Conservation (phyloP, 1,139 yeast genomes). For the Yarrowia galli region DNA sequence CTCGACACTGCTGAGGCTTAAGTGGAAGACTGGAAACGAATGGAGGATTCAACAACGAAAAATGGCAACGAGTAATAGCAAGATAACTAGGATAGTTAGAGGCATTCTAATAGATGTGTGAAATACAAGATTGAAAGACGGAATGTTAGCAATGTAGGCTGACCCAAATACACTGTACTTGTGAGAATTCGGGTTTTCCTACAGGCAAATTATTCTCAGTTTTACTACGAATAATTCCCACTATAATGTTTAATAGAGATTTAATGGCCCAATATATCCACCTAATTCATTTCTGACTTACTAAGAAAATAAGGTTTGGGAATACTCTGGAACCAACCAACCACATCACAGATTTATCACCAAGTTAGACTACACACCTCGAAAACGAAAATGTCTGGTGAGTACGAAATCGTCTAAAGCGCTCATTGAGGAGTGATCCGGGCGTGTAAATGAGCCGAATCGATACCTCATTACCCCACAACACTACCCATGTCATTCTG, state of each 20-base stretch:
- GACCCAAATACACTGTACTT: too few species aligned
- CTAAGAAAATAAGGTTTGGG: slow-evolving; percentile 1
- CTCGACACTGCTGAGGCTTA: slow-evolving; percentile 65
- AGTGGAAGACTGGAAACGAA: slow-evolving; percentile 1
- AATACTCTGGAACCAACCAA: slow-evolving; percentile 21
- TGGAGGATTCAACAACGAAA: slow-evolving; percentile 25
- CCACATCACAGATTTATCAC: slow-evolving; percentile 38
- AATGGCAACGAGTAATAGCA: slow-evolving; percentile 6
- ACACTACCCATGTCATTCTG: not conserved
- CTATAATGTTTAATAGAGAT: too few species aligned
- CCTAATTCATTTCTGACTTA: not conserved
- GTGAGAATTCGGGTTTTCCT: too few species aligned
- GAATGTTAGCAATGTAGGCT: too few species aligned
- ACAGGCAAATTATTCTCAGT: too few species aligned
- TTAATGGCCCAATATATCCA: too few species aligned
- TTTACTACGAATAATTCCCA: too few species aligned
- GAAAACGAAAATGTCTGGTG: slow-evolving; percentile 34
- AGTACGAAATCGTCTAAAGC: slow-evolving; percentile 6
- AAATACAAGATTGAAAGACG: not conserved
- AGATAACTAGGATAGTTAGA: not conserved
- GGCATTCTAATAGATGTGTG: slow-evolving; percentile 9
- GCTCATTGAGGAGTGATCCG: not conserved
- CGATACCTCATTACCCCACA: not conserved
- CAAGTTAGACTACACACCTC: slow-evolving; percentile 33
- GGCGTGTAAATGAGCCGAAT: not conserved